Evolutionary conservation across 345 rosid genomes (phyloP).

Genomic region (Gossypium turneri): DNA sequence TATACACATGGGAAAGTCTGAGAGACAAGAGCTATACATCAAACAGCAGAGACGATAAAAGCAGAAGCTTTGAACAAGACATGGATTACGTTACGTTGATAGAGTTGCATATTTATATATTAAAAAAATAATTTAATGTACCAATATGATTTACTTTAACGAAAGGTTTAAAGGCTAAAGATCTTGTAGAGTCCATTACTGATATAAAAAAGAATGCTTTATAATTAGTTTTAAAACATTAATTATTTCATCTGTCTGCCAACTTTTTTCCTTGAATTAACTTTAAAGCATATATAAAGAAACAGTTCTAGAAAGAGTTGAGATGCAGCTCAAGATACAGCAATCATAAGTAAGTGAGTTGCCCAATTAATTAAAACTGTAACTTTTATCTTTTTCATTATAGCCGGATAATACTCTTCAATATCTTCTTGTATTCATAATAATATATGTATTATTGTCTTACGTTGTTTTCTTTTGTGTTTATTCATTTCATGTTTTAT

Average conservation of each 20-base stretch:
- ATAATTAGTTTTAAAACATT: neutral
- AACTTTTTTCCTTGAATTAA: neutral
- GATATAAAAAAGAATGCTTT: too few species aligned
- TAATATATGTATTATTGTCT: too few species aligned
- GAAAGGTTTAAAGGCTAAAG: neutral
- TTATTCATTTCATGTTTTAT: too few species aligned
- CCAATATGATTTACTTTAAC: neutral
- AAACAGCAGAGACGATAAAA: neutral
- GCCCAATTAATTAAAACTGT: too few species aligned
- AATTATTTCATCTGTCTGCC: neutral
- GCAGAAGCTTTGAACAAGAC: conserved; percentile 11
- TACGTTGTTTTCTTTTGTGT: too few species aligned
- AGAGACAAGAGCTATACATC: neutral
- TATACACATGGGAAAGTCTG: neutral
- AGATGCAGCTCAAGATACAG: neutral
- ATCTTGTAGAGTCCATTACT: neutral
- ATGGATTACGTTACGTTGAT: conserved; percentile 9
- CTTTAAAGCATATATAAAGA: neutral
- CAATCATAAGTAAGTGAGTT: too few species aligned
- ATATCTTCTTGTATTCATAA: fast-evolving
- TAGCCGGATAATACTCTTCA: too few species aligned
- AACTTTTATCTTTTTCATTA: too few species aligned
- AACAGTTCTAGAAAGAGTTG: neutral
- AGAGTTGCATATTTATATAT: conserved; percentile 7
- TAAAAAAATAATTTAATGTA: neutral